These are phyloP conservation scores for Aristolochia californica DNA, from an alignment of 164 flowering plant genomes.

Conservation along the genomic window DNA sequence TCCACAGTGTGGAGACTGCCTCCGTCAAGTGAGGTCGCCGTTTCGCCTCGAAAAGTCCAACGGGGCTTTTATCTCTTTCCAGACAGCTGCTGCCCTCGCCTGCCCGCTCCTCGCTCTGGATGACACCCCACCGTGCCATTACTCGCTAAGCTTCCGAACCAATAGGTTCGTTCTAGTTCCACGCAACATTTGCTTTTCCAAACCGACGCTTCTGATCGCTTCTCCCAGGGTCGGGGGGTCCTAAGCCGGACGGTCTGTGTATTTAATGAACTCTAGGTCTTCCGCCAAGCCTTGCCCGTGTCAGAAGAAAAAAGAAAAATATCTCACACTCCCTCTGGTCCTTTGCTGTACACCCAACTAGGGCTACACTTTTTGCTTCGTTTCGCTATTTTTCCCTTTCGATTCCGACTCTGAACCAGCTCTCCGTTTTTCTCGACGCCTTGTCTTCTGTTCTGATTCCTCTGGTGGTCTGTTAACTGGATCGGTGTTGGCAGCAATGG, in stretches of 20 bases:
- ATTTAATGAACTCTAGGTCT: too few species aligned
- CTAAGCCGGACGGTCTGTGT: too few species aligned
- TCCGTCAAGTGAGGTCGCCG: constrained; percentile 4
- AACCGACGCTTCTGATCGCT: constrained; percentile 8
- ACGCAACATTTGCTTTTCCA: background rate
- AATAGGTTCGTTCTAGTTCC: constrained; percentile 4
- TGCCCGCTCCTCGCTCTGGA: too few species aligned
- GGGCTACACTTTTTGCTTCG: background rate
- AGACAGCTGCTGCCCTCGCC: constrained; percentile 3
- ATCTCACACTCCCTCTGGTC: too few species aligned
- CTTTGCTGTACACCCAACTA: background rate
- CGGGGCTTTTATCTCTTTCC: constrained; percentile 7
- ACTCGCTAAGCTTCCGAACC: constrained; percentile 7
- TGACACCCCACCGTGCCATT: too few species aligned
- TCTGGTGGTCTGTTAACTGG: too few species aligned
- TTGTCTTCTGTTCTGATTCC: background rate
- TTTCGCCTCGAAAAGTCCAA: constrained; percentile 9
- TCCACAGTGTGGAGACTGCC: too few species aligned
- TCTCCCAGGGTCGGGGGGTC: background rate
- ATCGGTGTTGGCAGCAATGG: constrained; percentile 8
- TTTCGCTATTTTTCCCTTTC: background rate
- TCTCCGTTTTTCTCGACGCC: too few species aligned
- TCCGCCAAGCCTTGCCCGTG: too few species aligned
- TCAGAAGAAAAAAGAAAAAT: too few species aligned
- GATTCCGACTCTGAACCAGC: background rate